Conservation (phyloP, 768 basidiomycete genomes). For the Leccinum boreale region DNA sequence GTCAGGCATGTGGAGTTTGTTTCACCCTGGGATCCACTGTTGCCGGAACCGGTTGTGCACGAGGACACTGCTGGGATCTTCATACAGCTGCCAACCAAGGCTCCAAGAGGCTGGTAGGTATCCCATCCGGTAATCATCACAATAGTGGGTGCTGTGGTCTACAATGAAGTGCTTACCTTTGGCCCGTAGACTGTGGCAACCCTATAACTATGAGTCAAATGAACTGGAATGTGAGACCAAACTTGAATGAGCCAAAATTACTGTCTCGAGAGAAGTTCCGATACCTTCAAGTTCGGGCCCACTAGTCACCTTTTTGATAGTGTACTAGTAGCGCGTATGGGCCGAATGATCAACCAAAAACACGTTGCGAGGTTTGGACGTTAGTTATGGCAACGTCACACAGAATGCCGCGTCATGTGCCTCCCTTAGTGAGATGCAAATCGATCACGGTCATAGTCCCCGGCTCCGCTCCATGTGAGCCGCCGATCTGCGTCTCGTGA, state of each 20-base stretch:
- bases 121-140: background rate
- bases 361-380: background rate
- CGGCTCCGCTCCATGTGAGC: no score
- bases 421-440: no score
- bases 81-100: background rate
- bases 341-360: background rate
- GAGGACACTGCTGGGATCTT: background rate
- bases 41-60: background rate
- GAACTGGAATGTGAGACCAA: background rate
- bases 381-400: background rate
- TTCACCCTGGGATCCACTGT: background rate
- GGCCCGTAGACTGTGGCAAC: background rate
- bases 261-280: background rate
- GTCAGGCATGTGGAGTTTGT: background rate
- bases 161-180: background rate
- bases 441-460: no score
- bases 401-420: background rate
- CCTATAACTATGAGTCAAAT: background rate
- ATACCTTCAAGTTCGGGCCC: background rate
- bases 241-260: background rate
- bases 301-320: background rate
- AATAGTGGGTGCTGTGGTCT: background rate
- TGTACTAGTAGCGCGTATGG: background rate
- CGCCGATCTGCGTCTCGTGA: no score
- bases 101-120: background rate